Percentiles rank a stretch among this genome's conserved stretches.
These are phyloP conservation scores for Arabis alpina DNA, from an alignment of 345 rosid genomes.

Conservation along the genomic window DNA sequence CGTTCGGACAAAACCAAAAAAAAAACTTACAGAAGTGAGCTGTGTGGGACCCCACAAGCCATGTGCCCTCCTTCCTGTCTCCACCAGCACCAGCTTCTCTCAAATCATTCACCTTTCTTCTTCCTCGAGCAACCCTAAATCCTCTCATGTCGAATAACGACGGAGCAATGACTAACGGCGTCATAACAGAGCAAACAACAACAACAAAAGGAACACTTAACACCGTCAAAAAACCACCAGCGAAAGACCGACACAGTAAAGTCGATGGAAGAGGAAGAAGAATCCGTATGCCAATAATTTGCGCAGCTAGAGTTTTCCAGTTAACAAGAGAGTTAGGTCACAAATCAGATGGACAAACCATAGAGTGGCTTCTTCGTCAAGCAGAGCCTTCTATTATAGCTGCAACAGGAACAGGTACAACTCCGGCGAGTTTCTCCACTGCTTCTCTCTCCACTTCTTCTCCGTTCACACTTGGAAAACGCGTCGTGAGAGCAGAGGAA, in stretches of 20 bases:
- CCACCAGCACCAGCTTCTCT: constrained; percentile 94
- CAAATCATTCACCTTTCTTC: constrained; percentile 18
- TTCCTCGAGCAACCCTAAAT: background rate
- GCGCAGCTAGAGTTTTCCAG: constrained; percentile 95
- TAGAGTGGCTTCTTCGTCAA: constrained; percentile 96
- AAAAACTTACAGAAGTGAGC: constrained; percentile 50
- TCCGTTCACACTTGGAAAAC: constrained; percentile 87
- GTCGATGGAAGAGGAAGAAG: constrained; percentile 92
- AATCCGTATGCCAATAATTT: constrained; percentile 96
- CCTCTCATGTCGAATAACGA: constrained; percentile 31
- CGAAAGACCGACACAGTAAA: constrained; percentile 96
- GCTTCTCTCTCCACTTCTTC: constrained; percentile 66
- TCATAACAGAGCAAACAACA: constrained; percentile 23
- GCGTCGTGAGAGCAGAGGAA: constrained; percentile 64
- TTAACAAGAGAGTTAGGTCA: constrained; percentile 92
- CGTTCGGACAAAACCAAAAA: constrained; percentile 8
- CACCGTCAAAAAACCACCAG: constrained; percentile 76
- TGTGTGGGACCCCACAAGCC: constrained; percentile 83
- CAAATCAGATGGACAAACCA: constrained; percentile 97
- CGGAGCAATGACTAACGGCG: constrained; percentile 30
- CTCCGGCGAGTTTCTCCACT: constrained; percentile 86
- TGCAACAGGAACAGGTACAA: constrained; percentile 90
- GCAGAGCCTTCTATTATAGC: constrained; percentile 97
- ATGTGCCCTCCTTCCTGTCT: constrained; percentile 98
- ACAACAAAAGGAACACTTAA: constrained; percentile 37